These are phyloP conservation scores for Davidsoniella virescens DNA, from an alignment of 2,329 filamentous ascomycete species.

Conservation along the genomic window DNA sequence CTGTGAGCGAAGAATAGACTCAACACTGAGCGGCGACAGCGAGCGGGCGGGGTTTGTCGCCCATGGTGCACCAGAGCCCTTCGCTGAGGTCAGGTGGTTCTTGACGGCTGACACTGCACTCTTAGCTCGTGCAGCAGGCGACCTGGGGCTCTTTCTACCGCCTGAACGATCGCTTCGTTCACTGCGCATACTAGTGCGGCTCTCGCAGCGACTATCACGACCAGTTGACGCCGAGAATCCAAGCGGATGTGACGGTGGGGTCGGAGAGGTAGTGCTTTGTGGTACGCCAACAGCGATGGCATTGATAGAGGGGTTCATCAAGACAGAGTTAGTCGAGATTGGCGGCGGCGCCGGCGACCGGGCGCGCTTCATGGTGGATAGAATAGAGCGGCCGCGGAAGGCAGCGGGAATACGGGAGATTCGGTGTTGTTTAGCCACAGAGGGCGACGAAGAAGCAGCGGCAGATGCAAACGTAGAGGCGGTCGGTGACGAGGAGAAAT, in stretches of 20 bases:
- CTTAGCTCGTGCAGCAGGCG: neutral
- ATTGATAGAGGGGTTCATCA: constrained; percentile 12
- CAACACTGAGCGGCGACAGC: too few relatives aligned
- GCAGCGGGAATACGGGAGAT: constrained; percentile 18
- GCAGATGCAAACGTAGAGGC: neutral
- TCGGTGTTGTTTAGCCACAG: constrained; percentile 9
- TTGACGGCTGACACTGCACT: neutral
- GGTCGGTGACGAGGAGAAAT: too few relatives aligned
- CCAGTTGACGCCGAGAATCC: neutral
- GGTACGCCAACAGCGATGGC: constrained; percentile 13
- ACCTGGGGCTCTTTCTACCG: too few relatives aligned
- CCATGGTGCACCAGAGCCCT: neutral
- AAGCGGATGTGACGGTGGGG: constrained; percentile 3
- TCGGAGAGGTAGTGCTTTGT: constrained; percentile 4
- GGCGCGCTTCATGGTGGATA: constrained; percentile 31
- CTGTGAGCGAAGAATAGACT: too few relatives aligned
- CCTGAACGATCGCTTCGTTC: too few relatives aligned
- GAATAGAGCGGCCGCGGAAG: constrained; percentile 30
- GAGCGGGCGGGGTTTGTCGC: too few relatives aligned
- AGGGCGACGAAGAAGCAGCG: constrained; percentile 1
- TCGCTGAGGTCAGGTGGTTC: neutral
- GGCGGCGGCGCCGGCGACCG: constrained; percentile 24
- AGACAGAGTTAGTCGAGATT: constrained; percentile 15
- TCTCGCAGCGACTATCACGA: neutral
- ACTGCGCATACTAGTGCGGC: neutral